Evolutionary conservation across 1,284 basidiomycete genomes (phyloP).

Genomic region (Tetrapyrgos nigripes): DNA sequence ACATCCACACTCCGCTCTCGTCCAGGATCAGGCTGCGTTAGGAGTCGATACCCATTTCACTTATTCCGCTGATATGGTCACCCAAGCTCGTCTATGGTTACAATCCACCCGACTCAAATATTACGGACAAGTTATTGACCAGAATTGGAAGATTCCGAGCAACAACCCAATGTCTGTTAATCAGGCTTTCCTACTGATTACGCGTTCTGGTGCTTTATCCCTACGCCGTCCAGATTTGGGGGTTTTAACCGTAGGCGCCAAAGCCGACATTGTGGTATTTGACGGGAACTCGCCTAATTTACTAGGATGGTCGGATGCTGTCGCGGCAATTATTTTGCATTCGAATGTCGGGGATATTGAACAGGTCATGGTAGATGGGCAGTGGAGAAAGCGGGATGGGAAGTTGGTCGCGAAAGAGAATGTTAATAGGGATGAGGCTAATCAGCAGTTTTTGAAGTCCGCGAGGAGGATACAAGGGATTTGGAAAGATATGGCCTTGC

Average conservation of each 20-base stretch:
- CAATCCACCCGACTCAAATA: slow-evolving; percentile 10
- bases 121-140: slow-evolving; percentile 2
- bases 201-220: slow-evolving; percentile 13
- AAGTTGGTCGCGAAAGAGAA: slow-evolving; percentile 7
- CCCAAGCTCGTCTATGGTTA: slow-evolving; percentile 5
- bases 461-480: neutral
- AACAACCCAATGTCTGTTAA: slow-evolving; percentile 14
- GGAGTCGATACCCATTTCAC: slow-evolving; percentile 14
- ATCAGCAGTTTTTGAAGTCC: neutral
- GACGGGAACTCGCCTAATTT: slow-evolving; percentile 6
- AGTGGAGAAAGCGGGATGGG: slow-evolving; percentile 10
- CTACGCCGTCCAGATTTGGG: slow-evolving; percentile 15
- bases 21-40: neutral
- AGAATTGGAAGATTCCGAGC: slow-evolving; percentile 6
- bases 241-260: slow-evolving; percentile 12
- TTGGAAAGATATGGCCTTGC: neutral
- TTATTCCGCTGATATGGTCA: slow-evolving; percentile 13
- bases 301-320: slow-evolving; percentile 14
- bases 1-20: neutral
- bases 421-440: neutral
- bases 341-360: slow-evolving; percentile 17
- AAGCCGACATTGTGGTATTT: slow-evolving; percentile 14
- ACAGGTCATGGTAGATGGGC: slow-evolving; percentile 11
- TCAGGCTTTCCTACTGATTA: slow-evolving; percentile 15
- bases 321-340: slow-evolving; percentile 18